Evolutionary conservation across 2,329 filamentous ascomycete species (phyloP).

Genomic region (Fragosphaeria purpurea): DNA sequence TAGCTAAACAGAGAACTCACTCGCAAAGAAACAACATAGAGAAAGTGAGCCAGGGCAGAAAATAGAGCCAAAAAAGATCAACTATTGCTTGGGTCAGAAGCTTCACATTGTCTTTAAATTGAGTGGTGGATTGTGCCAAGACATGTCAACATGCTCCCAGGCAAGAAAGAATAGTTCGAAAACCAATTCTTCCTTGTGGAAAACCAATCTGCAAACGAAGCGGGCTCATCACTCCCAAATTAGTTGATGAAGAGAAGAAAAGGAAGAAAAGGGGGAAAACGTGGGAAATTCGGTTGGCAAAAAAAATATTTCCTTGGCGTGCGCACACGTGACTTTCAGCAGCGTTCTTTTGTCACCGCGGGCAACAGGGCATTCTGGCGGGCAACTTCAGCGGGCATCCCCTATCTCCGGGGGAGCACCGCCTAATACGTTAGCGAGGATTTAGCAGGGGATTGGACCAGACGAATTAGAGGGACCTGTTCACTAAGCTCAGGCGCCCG

Average conservation of each 20-base stretch:
- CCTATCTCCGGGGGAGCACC: too few relatives aligned
- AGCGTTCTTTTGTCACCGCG: too few relatives aligned
- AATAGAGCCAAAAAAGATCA: conserved; percentile 16
- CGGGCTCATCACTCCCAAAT: conserved; percentile 67
- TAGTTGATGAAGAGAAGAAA: conserved; percentile 58
- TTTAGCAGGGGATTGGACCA: too few relatives aligned
- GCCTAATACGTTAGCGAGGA: too few relatives aligned
- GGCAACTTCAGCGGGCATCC: too few relatives aligned
- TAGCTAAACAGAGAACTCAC: too few relatives aligned
- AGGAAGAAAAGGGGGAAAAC: conserved; percentile 14
- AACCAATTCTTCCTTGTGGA: conserved; percentile 22
- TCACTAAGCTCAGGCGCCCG: too few relatives aligned
- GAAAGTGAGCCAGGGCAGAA: background rate
- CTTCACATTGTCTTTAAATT: conserved; percentile 51
- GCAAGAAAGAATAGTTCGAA: conserved; percentile 14
- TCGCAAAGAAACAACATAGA: background rate
- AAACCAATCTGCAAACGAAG: conserved; percentile 45
- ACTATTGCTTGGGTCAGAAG: conserved; percentile 45
- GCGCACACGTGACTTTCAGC: too few relatives aligned
- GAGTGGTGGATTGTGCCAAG: conserved; percentile 53
- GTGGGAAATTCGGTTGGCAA: conserved; percentile 3
- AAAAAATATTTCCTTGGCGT: background rate
- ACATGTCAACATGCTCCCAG: conserved; percentile 56
- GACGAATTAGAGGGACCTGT: too few relatives aligned
- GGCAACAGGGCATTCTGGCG: too few relatives aligned